Evolutionary conservation across 768 basidiomycete genomes (phyloP).

Genomic region (Cystobasidium tubakii): DNA sequence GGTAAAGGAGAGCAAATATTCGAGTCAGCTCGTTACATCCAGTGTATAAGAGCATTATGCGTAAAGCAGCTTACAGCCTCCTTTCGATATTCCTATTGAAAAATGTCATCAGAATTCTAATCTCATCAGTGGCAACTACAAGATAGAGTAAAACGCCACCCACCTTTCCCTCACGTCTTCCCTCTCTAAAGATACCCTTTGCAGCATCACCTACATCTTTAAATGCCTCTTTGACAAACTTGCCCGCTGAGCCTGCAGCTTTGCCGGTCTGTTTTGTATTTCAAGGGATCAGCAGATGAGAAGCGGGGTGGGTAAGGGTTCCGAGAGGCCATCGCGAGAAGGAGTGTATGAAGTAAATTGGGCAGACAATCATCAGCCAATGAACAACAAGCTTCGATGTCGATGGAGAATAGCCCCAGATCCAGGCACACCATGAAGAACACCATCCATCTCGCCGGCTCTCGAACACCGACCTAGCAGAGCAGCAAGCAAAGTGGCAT

Average conservation of each 20-base stretch:
- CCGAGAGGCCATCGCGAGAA: neutral
- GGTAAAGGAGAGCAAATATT: too few species aligned
- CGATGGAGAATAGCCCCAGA: too few species aligned
- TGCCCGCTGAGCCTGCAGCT: conserved; percentile 15
- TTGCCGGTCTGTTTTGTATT: conserved; percentile 23
- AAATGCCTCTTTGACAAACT: conserved; percentile 14
- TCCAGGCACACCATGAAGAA: neutral
- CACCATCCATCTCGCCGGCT: neutral
- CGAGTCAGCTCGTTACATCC: too few species aligned
- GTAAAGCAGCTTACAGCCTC: neutral
- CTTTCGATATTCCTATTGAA: neutral
- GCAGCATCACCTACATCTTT: conserved; percentile 32
- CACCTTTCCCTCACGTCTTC: conserved; percentile 24
- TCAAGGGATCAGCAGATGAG: neutral
- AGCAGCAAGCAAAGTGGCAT: too few species aligned
- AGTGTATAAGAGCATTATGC: neutral
- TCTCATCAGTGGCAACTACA: too few species aligned
- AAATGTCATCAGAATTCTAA: neutral
- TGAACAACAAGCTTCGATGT: neutral
- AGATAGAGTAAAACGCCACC: too few species aligned
- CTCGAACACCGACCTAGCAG: too few species aligned
- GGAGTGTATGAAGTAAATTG: neutral
- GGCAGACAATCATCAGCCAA: neutral
- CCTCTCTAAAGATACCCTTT: conserved; percentile 24
- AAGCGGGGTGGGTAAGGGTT: neutral